Percentiles rank a stretch among this genome's conserved stretches.
These are phyloP conservation scores for Plasmodium coatneyi DNA, from an alignment of 169 alveolate species.

Conservation along the genomic window DNA sequence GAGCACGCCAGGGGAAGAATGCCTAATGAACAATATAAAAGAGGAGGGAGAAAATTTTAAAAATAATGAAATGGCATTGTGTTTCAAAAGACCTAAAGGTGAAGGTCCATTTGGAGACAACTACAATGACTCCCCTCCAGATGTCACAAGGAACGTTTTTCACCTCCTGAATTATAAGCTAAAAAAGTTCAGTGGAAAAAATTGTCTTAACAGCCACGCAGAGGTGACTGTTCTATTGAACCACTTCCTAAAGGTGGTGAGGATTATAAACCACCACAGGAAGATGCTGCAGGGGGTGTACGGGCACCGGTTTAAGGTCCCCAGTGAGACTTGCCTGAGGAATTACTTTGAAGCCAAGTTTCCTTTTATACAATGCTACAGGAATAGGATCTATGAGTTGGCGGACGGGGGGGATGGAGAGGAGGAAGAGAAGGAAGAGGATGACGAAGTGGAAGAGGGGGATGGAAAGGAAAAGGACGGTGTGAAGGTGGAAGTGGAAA, in stretches of 20 bases:
- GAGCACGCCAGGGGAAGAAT: background rate
- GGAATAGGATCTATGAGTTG: background rate
- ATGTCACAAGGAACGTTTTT: conserved; percentile 11
- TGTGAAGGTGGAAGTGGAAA: background rate
- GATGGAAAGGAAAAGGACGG: background rate
- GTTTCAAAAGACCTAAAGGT: background rate
- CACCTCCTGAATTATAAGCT: conserved; percentile 17
- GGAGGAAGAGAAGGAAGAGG: background rate
- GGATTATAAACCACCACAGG: conserved; percentile 3
- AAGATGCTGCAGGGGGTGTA: conserved; percentile 29
- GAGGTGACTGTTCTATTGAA: conserved; percentile 40
- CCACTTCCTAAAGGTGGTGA: conserved; percentile 7
- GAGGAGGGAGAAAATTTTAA: background rate
- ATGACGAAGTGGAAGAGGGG: background rate
- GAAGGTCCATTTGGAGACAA: background rate
- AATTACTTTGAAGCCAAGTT: conserved; percentile 44
- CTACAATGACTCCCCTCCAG: background rate
- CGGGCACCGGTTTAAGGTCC: background rate
- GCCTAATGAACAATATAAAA: background rate
- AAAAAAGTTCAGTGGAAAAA: conserved; percentile 15
- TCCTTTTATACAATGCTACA: conserved; percentile 6
- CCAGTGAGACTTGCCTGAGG: background rate
- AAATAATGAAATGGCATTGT: background rate
- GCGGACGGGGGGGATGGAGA: background rate
- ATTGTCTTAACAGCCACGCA: conserved; percentile 16